Conservation (phyloP, 768 basidiomycete species). For the Lenzites betulinus region DNA sequence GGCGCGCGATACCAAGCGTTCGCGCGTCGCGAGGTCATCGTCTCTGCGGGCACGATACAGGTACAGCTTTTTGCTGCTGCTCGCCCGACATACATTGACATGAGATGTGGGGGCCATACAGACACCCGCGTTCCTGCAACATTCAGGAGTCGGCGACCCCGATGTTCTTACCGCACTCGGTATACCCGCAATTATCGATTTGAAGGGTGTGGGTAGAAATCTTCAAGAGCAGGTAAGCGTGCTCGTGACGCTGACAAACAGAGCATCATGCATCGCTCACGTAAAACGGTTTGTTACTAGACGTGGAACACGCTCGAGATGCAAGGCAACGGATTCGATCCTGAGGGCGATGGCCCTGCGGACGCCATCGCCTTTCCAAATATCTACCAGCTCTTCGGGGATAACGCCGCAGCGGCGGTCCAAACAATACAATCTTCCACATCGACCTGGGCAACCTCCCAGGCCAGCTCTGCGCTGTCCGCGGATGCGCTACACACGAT, state of each 20-base stretch:
- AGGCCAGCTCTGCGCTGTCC: constrained; percentile 43
- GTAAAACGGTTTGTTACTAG: too few relatives aligned
- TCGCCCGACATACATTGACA: background rate
- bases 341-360: constrained; percentile 24
- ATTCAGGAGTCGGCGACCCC: constrained; percentile 59
- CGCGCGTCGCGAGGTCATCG: constrained; percentile 52
- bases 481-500: constrained; percentile 45
- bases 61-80: background rate
- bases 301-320: constrained; percentile 9
- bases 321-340: constrained; percentile 7
- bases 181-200: constrained; percentile 46
- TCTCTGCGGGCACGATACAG: constrained; percentile 53
- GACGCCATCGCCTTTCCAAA: constrained; percentile 55
- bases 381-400: constrained; percentile 49
- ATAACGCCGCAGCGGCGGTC: constrained; percentile 27
- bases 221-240: constrained; percentile 54
- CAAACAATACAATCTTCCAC: constrained; percentile 42
- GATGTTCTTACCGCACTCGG: constrained; percentile 45
- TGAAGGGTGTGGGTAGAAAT: constrained; percentile 55
- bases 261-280: too few relatives aligned
- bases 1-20: constrained; percentile 37
- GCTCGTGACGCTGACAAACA: too few relatives aligned
- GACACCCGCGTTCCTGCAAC: constrained; percentile 47
- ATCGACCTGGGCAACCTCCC: constrained; percentile 44
- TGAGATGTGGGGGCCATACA: background rate